Base-by-base conservation (phyloP, 148 eudicot species). In the Silene uniflora region DNA sequence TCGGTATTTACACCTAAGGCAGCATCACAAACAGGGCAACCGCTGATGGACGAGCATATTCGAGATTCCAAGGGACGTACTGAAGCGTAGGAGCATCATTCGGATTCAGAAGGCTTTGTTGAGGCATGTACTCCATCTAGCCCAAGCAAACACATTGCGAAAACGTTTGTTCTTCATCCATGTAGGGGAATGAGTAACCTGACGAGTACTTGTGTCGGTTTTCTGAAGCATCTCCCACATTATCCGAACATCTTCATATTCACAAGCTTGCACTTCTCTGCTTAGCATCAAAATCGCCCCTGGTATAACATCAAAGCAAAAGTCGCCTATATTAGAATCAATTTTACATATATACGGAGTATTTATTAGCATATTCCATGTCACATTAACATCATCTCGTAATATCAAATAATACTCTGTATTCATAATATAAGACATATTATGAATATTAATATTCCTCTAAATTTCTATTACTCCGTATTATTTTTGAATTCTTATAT, bases 181-280 rank as follows among this genome's bases (percentile, higher is more conserved):
- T 67, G 66, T 39, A 10, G 85, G 71, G 46, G 75, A 52, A 5
- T 67, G 83, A 52, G 66, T 4, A 0, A 21, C 67, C 39, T 67
- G 77, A 22, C 35, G 66, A 62, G 72, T n/a, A 23, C 16, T 49
- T 11, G 62, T 32, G 67, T 81, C 75, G 4, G 79, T 49, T 73
- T 72, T 84, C 74, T 78, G 72, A 62, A 84, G 42, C 86, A 84
- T 81, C 74, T 84, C 86, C 86, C 86, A 84, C 86, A 84, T 84
- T 23, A 81, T 84, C n/a, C 75, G 76, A 60, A 84, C 86, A 69
- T 84, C 86, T 62, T 81, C 79, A 42, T 81, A 84, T 47, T 84
- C 86, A 75, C 86, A 84, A 12, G 84, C 86, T 71, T 80, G 75
- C 12, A 84, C 80, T 17, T 84, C 86, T 67, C 52, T 75, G 39